Percentiles rank a stretch among this genome's conserved stretches.
These are phyloP conservation scores for Echinosophora koreensis DNA, from an alignment of 306 rosid genomes.

Conservation along the genomic window DNA sequence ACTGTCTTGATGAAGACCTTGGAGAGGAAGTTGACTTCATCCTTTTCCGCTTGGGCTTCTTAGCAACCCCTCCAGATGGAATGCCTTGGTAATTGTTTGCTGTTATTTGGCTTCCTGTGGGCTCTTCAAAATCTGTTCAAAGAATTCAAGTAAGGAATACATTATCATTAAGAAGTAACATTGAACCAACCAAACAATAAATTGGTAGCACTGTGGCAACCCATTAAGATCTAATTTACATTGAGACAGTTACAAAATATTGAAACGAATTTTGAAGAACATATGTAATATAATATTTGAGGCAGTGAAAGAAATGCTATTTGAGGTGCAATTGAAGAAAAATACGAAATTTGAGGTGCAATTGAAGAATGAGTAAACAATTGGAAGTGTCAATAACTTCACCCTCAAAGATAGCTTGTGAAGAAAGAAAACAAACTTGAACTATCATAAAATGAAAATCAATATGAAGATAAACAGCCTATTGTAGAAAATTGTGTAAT, in stretches of 20 bases:
- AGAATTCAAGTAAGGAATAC: background rate
- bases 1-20: constrained; percentile 51
- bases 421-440: background rate
- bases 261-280: background rate
- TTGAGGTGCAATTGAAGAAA: background rate
- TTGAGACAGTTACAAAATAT: background rate
- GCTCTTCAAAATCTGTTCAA: constrained; percentile 58
- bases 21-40: constrained; percentile 49
- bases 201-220: constrained; percentile 1
- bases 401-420: background rate
- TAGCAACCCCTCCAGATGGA: constrained; percentile 56
- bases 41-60: constrained; percentile 69
- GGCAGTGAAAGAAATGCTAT: background rate
- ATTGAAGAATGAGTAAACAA: no score
- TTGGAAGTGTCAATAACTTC: no score
- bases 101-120: constrained; percentile 49
- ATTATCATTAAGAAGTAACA: background rate
- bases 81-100: constrained; percentile 49
- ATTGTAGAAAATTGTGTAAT: background rate
- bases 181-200: background rate
- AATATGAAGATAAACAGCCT: background rate
- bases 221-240: background rate
- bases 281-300: background rate
- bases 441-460: background rate
- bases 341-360: no score